Base-by-base conservation (phyloP, 345 rosid species). In the Theobroma cacao region DNA sequence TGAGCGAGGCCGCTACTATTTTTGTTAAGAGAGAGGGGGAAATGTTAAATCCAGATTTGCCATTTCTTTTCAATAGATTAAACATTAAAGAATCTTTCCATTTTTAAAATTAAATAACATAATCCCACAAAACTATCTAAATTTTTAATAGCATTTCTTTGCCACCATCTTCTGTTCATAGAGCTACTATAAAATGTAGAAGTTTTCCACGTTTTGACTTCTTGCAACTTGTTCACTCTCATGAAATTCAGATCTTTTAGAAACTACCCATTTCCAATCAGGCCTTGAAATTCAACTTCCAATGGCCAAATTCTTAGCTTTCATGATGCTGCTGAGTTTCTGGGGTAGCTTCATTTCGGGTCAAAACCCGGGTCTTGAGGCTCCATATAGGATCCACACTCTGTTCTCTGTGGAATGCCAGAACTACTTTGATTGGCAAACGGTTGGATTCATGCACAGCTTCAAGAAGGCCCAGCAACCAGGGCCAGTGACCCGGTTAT, bases 401-500 rank as follows among this genome's bases (percentile, higher is more conserved):
- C 84, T 94, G 79, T 97, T 97, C 88, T 94, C 97, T 26, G 98
- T 97, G 84, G 98, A 94, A 86, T 93, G 99, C 81, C 96, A 91
- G 84, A 80, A 91, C 74, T 96, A 94, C 87, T 96, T 96, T 74
- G 99, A 96, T 85, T 96, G 99, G 99, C 94, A 96, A 83, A 94
- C 97, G 52, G 99, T 94, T 74, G 99, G 98, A 68, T 84, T 96
- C 40, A 84, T 96, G 91, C 91, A 89, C 84, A 91, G 98, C 88
- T 96, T 90, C 93, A 86, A 83, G 75, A 96, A 94, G 86, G 87
- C 99, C 50, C 59, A 82, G 7, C 98, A 96, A 79, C 98, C 98
- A 43, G 99, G 99, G n/a, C 95, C 96, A 18, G 81, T 96, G 9
- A 94, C 98, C 83, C 93, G 99, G 72, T 84, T 94, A 10, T 85